A percentile compares a stretch with the other conserved stretches of the same genome.
Conservation (phyloP, 257 asterid genomes). For the Ocimum tenuiflorum region DNA sequence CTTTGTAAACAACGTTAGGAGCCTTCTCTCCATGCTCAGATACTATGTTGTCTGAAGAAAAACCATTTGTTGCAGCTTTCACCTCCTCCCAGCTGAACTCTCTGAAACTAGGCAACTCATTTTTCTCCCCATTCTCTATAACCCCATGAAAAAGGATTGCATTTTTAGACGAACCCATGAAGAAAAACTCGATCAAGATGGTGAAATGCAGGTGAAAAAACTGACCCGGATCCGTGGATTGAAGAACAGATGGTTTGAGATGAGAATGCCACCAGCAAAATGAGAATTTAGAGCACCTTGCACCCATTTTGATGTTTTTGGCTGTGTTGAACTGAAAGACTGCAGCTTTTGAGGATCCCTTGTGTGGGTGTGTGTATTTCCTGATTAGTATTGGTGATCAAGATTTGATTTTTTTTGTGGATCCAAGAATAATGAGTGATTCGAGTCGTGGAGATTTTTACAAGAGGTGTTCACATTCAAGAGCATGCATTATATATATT, state of each 20-base stretch:
- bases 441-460: not conserved
- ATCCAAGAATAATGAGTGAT: slow-evolving; percentile 30
- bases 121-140: slow-evolving; percentile 42
- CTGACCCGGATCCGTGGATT: slow-evolving; percentile 43
- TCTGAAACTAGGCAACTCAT: slow-evolving; percentile 32
- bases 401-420: slow-evolving; percentile 24
- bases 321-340: not conserved
- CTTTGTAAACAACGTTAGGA: slow-evolving; percentile 50
- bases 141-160: not conserved
- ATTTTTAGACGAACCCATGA: slow-evolving; percentile 7
- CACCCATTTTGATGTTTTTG: slow-evolving; percentile 39
- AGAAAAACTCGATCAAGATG: not conserved
- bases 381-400: not conserved
- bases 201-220: not conserved
- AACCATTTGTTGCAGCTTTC: slow-evolving; percentile 48
- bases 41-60: slow-evolving; percentile 40
- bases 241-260: slow-evolving; percentile 45
- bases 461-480: slow-evolving; percentile 20
- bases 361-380: not conserved
- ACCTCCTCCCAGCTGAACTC: slow-evolving; percentile 50
- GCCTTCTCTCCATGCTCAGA: slow-evolving; percentile 60
- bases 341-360: slow-evolving; percentile 2
- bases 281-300: slow-evolving; percentile 45
- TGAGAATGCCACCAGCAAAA: slow-evolving; percentile 59
- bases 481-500: slow-evolving; percentile 38